A percentile compares a stretch with the other conserved stretches of the same genome.
Evolutionary conservation across 352 stramenopile species (phyloP).

Genomic region (Chrysophaeum taylorii): DNA sequence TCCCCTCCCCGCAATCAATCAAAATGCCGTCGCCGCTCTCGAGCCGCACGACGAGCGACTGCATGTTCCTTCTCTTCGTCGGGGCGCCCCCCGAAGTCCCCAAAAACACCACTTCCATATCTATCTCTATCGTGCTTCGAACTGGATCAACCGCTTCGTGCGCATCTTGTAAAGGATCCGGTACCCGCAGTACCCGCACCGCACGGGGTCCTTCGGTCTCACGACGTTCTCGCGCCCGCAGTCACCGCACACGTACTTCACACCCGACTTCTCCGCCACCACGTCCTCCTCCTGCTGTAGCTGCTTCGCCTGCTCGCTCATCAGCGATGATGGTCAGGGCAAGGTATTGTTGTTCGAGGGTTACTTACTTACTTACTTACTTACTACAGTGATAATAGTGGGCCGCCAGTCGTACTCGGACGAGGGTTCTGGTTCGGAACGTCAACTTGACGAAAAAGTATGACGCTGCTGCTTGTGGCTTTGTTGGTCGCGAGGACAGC

Average conservation of each 20-base stretch:
- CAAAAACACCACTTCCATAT: neutral
- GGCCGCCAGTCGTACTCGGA: no score
- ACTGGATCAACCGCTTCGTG: slow-evolving; percentile 85
- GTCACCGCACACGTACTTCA: slow-evolving; percentile 94
- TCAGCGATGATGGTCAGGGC: no score
- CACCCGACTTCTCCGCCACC: slow-evolving; percentile 36
- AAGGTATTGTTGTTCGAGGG: no score
- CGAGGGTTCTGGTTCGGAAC: no score
- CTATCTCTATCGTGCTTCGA: slow-evolving; percentile 67
- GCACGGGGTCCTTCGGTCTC: slow-evolving; percentile 83
- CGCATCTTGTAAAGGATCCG: slow-evolving; percentile 95
- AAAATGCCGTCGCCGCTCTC: slow-evolving; percentile 12
- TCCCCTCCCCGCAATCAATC: slow-evolving; percentile 22
- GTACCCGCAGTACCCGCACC: slow-evolving; percentile 88
- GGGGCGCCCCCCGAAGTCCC: slow-evolving; percentile 1
- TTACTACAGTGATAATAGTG: no score
- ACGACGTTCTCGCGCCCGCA: slow-evolving; percentile 88
- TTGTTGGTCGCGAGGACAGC: no score
- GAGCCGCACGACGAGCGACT: slow-evolving; percentile 5
- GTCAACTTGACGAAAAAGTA: no score
- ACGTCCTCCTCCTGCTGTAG: slow-evolving; percentile 17
- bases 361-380: no score
- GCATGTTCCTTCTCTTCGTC: slow-evolving; percentile 12
- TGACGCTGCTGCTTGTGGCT: no score
- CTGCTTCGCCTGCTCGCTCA: no score